Base-by-base conservation (phyloP, 768 basidiomycete species). In the Pilatotrama ljubarskyi region DNA sequence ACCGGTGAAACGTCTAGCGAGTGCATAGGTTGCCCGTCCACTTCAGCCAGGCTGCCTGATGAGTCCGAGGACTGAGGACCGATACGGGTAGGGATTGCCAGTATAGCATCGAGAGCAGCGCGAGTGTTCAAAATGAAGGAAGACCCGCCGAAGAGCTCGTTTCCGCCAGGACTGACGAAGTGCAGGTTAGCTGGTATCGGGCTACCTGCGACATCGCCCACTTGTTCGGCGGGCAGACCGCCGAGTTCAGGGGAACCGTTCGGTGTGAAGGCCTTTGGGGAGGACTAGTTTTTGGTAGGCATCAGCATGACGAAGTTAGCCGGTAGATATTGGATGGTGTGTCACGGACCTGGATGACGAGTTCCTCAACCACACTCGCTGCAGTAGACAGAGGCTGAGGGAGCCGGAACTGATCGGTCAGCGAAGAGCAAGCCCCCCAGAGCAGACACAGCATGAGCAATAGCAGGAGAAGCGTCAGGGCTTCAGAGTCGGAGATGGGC, bases 41-140 rank as follows among this genome's bases (percentile, higher is more conserved):
- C 11, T 29, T 56, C 55, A 13, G 48, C 47, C 17, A 56, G 14
- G 15, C 44, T 17, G 9, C 47, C 46, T 2, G 26, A 8, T 10
- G 38, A n/a, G 6, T 37, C 17, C 24, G 24, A 5, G 1, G 46
- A 20, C 36, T 15, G 9, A 17, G 38, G 8, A 40, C 17, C 13
- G 14, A 56, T 22, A 7, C 55, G 55, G 13, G 32, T 18, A 13
- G 55, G 55, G 11, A 56, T 22, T 1, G 55, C 47, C 11, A 35
- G 22, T 11, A 56, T 48, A 2, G 55, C 25, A 35, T 56, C 55
- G 13, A 49, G n/a, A 15, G 55, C 47, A 29, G 46, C 47, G 1
- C 55, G 46, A 15, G 55, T 56, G 18, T 49, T 32, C 22, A 56
- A 14, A 13, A 41, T 37, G 55, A 56, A 56, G n/a, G 55, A 41